Evolutionary conservation across 192 early-diverging fungal genomes (phyloP).

Genomic region (Linnemannia hyalina): DNA sequence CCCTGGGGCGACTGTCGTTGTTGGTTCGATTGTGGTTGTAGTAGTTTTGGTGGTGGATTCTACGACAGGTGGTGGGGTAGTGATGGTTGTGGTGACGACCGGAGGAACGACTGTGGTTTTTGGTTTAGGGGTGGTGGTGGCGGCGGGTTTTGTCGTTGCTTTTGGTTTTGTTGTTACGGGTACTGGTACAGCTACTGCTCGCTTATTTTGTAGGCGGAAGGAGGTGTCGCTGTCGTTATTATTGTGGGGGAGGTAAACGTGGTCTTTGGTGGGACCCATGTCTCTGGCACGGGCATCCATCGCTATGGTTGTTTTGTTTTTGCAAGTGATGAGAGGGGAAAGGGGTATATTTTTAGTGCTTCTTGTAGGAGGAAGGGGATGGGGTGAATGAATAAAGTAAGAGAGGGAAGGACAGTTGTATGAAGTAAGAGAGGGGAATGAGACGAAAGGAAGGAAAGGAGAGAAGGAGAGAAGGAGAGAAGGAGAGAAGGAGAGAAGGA

Average conservation of each 20-base stretch:
- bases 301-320: background rate
- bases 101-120: background rate
- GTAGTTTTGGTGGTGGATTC: background rate
- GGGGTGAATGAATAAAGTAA: no score
- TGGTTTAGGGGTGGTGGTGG: background rate
- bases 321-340: background rate
- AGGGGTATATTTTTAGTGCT: background rate
- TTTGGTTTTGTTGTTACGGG: background rate
- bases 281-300: background rate
- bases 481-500: background rate
- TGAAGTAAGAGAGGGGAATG: background rate
- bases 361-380: background rate
- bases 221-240: background rate
- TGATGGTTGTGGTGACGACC: background rate
- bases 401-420: background rate
- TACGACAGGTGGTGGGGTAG: background rate
- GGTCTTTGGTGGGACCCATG: background rate
- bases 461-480: background rate
- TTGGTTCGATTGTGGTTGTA: background rate
- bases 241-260: background rate
- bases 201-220: background rate
- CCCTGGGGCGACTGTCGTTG: background rate
- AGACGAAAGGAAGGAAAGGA: background rate
- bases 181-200: no score
- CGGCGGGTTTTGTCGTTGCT: background rate